These are phyloP conservation scores for Candida succiphila DNA, from an alignment of 805 yeast species.

Conservation along the genomic window DNA sequence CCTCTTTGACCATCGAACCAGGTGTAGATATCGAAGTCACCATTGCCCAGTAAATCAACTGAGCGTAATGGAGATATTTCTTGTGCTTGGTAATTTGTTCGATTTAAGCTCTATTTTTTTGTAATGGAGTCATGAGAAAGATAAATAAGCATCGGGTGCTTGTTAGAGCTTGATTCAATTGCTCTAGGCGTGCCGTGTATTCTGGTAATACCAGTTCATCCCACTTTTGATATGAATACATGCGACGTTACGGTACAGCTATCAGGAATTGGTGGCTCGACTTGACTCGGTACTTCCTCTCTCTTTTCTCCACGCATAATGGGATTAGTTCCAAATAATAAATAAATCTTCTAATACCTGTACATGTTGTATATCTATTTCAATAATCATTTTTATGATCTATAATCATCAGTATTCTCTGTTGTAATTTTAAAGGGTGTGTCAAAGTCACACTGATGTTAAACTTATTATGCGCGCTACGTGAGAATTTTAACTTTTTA, in stretches of 20 bases:
- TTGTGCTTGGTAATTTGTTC: neutral
- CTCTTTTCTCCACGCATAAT: too few species aligned
- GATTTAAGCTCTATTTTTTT: neutral
- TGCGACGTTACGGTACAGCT: constrained; percentile 53
- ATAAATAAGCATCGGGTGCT: too few species aligned
- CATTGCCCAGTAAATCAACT: constrained; percentile 75
- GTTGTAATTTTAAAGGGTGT: too few species aligned
- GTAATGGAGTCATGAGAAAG: neutral
- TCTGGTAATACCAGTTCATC: constrained; percentile 19
- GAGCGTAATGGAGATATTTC: neutral
- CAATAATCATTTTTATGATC: too few species aligned
- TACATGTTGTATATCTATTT: too few species aligned
- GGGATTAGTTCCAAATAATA: constrained; percentile 1
- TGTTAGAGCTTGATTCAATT: constrained; percentile 25
- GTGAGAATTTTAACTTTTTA: too few species aligned
- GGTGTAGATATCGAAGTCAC: constrained; percentile 98
- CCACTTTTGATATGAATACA: constrained; percentile 14
- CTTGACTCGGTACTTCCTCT: too few species aligned
- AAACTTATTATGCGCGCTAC: too few species aligned
- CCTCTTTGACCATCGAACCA: constrained; percentile 97
- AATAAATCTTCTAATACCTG: neutral
- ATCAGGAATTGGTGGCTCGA: constrained; percentile 38
- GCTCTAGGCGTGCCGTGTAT: constrained; percentile 58
- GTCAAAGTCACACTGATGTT: too few species aligned
- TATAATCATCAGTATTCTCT: too few species aligned